Base-by-base conservation (phyloP, 164 flowering plant genomes). In the Vitis rotundifolia region DNA sequence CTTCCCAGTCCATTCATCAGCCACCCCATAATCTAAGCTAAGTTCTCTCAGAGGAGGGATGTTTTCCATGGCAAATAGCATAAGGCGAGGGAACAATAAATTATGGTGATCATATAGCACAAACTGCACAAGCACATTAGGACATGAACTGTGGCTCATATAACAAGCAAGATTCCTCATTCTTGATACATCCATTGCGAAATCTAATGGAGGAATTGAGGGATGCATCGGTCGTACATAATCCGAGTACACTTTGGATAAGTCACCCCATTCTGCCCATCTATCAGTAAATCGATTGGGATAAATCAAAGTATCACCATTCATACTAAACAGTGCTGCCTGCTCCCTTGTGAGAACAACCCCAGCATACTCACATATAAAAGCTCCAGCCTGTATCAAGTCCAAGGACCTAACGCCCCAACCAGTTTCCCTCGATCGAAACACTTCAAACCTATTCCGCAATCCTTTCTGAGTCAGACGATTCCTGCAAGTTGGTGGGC, bases 51-150 rank as follows among this genome's bases (percentile, higher is more conserved):
- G 59, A 15, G 99, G 99, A 64, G 97, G 96, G 73, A 94, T 90
- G 60, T 86, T 90, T 78, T 94, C 99, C 94, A 90, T 65, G 9
- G 99, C 97, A 77, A 92, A 94, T 49, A 94, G 79, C 97, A 93
- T 91, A 29, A 91, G 78, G 71, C 84, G 98, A 77, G 99, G 99
- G 74, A 84, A 92, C 73, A 77, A 69, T 13, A 86, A 61, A 74
- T 84, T 87, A 56, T 78, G 73, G 70, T 94, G 98, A 78, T 91
- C 95, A 77, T 86, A 81, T 19, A 90, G 71, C 53, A 94, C 96
- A 78, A 74, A 82, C 68, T 94, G 99, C 76, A 90, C 96, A 76
- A 92, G 29, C 68, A 92, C 92, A 81, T 94, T 94, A 26, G 99
- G 97, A 64, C 71, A 73, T 28, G 85, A 69, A 76, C 96, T 92